Percentiles rank a stretch among this genome's conserved stretches.
Evolutionary conservation across 108 stramenopile genomes (phyloP).

Genomic region (Fragilariopsis cylindrus): DNA sequence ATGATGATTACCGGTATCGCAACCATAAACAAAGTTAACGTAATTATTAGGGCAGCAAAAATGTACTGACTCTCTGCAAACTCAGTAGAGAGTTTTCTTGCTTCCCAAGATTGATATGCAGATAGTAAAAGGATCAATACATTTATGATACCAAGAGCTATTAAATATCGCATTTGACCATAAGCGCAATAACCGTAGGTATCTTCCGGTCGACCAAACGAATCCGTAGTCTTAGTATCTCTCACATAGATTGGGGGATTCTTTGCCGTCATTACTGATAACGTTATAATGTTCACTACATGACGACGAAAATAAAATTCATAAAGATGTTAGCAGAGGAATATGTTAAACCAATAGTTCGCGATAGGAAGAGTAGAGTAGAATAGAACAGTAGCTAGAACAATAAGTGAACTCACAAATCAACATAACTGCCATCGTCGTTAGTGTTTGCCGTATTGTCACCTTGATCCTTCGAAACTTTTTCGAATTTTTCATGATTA

Average conservation of each 20-base stretch:
- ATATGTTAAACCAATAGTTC: too few species aligned
- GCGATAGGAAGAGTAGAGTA: too few species aligned
- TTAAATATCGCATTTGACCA: slow-evolving; percentile 17
- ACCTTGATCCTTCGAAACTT: slow-evolving; percentile 52
- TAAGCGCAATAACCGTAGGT: slow-evolving; percentile 12
- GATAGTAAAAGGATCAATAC: slow-evolving; percentile 35
- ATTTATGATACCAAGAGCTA: slow-evolving; percentile 37
- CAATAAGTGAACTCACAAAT: not conserved
- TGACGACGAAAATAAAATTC: too few species aligned
- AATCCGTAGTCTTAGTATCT: slow-evolving; percentile 14
- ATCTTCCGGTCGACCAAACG: slow-evolving; percentile 20
- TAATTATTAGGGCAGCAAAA: not conserved
- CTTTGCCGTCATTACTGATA: slow-evolving; percentile 46
- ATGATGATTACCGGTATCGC: not conserved
- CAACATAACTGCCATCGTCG: slow-evolving; percentile 37
- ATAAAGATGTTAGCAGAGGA: too few species aligned
- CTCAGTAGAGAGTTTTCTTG: slow-evolving; percentile 39
- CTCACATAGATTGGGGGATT: slow-evolving; percentile 23
- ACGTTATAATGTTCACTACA: slow-evolving; percentile 30
- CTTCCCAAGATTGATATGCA: slow-evolving; percentile 39
- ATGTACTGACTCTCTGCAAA: slow-evolving; percentile 37
- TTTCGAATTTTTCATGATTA: slow-evolving; percentile 21
- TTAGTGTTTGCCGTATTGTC: slow-evolving; percentile 45
- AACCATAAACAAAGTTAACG: not conserved
- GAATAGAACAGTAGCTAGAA: too few species aligned